phyloP scores from a whole-genome alignment of 1,284 basidiomycete species.

The Sanguinoderma infundibulare region DNA sequence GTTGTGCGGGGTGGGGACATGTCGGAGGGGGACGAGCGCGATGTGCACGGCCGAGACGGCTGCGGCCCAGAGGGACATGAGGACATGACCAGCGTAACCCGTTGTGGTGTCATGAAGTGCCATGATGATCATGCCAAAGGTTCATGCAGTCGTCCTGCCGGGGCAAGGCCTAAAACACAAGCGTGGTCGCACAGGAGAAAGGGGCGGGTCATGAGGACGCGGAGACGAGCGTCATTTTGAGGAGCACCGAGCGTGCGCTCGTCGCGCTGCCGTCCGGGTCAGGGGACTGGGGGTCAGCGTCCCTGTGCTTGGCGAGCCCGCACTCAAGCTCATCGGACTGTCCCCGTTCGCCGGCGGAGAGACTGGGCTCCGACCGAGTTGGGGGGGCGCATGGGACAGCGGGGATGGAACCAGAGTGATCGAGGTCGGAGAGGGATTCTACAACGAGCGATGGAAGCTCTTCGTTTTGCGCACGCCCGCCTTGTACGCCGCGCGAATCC shows the following conservation, averaged over 20 bases:
- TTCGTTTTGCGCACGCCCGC: slow-evolving; percentile 59
- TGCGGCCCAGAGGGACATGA: slow-evolving; percentile 63
- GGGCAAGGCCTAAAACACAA: too few relatives aligned
- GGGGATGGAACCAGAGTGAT: slow-evolving; percentile 8
- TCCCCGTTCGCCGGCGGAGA: slow-evolving; percentile 10
- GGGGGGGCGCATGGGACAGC: not conserved
- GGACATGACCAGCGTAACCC: slow-evolving; percentile 48
- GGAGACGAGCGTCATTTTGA: slow-evolving; percentile 20
- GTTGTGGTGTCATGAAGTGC: not conserved
- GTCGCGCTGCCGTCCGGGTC: slow-evolving; percentile 14
- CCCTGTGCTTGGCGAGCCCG: slow-evolving; percentile 24
- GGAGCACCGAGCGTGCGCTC: slow-evolving; percentile 7
- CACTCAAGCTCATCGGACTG: slow-evolving; percentile 20
- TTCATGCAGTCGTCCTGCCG: too few relatives aligned
- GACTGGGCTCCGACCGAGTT: slow-evolving; percentile 12
- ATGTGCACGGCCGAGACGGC: slow-evolving; percentile 70
- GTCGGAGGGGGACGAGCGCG: slow-evolving; percentile 56
- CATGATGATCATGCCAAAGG: not conserved
- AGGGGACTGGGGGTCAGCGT: slow-evolving; percentile 27
- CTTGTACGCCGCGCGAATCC: slow-evolving; percentile 61
- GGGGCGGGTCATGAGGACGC: slow-evolving; percentile 15
- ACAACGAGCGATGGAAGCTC: slow-evolving; percentile 59
- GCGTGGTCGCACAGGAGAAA: not conserved
- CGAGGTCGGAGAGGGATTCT: slow-evolving; percentile 43
- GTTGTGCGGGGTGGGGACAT: slow-evolving; percentile 38